Base-by-base conservation (phyloP, 768 basidiomycete genomes). In the Serendipita sp. region DNA sequence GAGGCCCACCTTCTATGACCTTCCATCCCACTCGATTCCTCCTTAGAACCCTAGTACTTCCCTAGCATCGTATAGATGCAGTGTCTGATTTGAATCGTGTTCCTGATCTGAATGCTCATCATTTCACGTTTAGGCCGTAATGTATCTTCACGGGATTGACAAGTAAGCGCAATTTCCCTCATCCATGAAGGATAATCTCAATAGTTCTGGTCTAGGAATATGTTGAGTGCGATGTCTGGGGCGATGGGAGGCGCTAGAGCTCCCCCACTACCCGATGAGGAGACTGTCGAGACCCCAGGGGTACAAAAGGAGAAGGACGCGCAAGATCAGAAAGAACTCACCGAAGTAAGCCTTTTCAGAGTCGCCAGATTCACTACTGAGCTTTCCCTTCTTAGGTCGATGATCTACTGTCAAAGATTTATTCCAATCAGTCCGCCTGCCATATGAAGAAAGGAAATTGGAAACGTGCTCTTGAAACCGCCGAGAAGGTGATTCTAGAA, bases 371-470 rank as follows among this genome's bases (percentile, higher is more conserved):
- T 24, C 37, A 28, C 7, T n/a, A 58, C 35, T 63, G 15, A 46
- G 37, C 16, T n/a, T 41, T 34, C 30, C 32, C 13, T 41, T 41
- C 56, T 3, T 41, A 92, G 89, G 79, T 83, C 18, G 90, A 92
- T 71, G 76, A 83, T 8, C 78, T 90, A 45, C 73, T 89, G 18
- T 88, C 88, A 74, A 92, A 87, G 76, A 83, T 91, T 53, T 88
- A 92, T 67, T 82, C 87, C 2, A 92, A 92, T 65, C 87, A 89
- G 86, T 82, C 85, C 2, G 88, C 88, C 3, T 89, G 88, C 68
- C 88, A 92, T 71, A 75, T 92, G 70, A 90, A 89, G 74, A 82
- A 83, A 60, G 77, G 78, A 54, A 92, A 89, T 70, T 92, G 86
- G 86, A 81, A 83, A 70, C 82, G 90, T 13, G 86, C 85, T 0